A percentile compares a stretch with the other conserved stretches of the same genome.
These are phyloP conservation scores for Ceratobasidium sp. DNA, from an alignment of 1,284 basidiomycete species.

Conservation along the genomic window DNA sequence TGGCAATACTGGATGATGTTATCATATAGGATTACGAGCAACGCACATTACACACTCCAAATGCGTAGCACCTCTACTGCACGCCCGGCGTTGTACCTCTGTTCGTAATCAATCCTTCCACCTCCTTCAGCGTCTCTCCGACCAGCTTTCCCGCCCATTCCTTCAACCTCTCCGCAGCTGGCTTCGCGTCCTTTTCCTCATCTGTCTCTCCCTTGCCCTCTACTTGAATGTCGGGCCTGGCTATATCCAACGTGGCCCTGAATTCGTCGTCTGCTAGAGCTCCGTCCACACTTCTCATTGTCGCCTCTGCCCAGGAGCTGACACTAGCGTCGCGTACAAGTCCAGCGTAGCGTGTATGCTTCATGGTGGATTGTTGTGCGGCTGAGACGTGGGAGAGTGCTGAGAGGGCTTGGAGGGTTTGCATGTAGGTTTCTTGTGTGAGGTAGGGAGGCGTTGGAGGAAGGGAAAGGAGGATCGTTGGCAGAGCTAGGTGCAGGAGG, in stretches of 20 bases:
- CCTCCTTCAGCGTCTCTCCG: constrained; percentile 18
- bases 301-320: constrained; percentile 16
- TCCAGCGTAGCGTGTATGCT: constrained; percentile 31
- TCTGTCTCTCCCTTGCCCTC: constrained; percentile 1
- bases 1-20: no score
- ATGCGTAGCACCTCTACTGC: not conserved
- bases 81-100: not conserved
- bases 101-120: constrained; percentile 19
- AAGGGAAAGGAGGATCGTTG: constrained; percentile 11
- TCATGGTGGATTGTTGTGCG: constrained; percentile 35
- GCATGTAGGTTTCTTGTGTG: constrained; percentile 35
- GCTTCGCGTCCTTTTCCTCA: not conserved
- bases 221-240: constrained; percentile 1
- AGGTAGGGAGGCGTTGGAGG: constrained; percentile 30
- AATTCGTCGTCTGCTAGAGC: constrained; percentile 36
- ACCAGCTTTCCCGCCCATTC: constrained; percentile 32
- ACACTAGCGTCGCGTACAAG: constrained; percentile 34
- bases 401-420: constrained; percentile 35
- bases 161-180: constrained; percentile 31
- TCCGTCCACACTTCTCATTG: constrained; percentile 10
- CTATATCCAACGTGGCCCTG: not conserved
- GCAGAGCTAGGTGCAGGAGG: constrained; percentile 6
- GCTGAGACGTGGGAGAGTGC: constrained; percentile 6
- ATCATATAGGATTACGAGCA: no score
- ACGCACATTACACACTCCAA: no score